Evolutionary conservation across 768 basidiomycete genomes (phyloP).

Genomic region (Lentinula lateritia): DNA sequence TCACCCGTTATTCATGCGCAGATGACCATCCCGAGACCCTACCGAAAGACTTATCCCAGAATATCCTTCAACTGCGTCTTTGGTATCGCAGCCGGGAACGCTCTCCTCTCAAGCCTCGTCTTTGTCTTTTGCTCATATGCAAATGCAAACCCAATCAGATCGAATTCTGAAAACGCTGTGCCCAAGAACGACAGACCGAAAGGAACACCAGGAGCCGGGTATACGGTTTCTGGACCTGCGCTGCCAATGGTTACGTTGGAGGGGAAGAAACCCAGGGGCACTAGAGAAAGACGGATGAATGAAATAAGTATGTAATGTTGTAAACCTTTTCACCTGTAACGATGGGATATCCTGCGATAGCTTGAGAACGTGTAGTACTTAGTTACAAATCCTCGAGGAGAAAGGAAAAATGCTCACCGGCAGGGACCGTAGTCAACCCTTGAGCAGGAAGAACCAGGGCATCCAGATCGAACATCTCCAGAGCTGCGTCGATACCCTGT

Average conservation of each 20-base stretch:
- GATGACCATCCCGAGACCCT: too few species aligned
- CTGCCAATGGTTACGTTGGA: conserved; percentile 32
- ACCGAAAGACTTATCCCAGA: too few species aligned
- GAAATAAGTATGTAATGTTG: too few species aligned
- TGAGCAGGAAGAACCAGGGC: conserved; percentile 46
- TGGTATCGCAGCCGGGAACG: conserved; percentile 50
- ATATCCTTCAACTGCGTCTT: conserved; percentile 35
- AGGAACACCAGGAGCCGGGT: conserved; percentile 51
- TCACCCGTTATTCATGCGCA: too few species aligned
- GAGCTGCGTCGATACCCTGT: conserved; percentile 47
- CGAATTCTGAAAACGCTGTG: conserved; percentile 55
- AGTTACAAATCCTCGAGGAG: too few species aligned
- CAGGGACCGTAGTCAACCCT: conserved; percentile 30
- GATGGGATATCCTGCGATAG: conserved; percentile 63
- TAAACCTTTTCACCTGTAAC: conserved; percentile 39
- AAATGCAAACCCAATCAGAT: conserved; percentile 53
- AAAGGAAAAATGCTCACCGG: conserved; percentile 20
- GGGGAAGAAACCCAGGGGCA: conserved; percentile 59
- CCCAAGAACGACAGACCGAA: conserved; percentile 61
- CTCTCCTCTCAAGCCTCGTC: conserved; percentile 41
- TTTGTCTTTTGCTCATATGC: conserved; percentile 64
- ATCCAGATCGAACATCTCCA: conserved; percentile 41
- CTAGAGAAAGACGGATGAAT: conserved; percentile 19
- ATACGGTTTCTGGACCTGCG: conserved; percentile 37
- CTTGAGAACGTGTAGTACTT: conserved; percentile 16